Conservation (phyloP, 306 rosid species). For the Fragaria iinumae region DNA sequence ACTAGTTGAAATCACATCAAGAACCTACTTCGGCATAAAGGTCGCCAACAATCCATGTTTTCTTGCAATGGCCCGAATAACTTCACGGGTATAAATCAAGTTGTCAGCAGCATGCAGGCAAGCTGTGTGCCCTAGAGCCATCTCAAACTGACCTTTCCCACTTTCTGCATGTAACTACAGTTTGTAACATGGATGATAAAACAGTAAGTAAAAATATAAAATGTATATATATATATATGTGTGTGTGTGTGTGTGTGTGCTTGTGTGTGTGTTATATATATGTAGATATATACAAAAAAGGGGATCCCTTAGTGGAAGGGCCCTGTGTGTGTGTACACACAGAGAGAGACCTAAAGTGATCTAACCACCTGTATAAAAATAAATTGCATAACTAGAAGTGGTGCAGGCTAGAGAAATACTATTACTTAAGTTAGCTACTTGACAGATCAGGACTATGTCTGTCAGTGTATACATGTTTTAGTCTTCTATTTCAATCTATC, state of each 20-base stretch:
- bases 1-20: conserved; percentile 11
- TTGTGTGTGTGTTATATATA: background rate
- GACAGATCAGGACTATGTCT: background rate
- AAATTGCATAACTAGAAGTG: background rate
- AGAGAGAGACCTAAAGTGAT: background rate
- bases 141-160: conserved; percentile 89
- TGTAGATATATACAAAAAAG: background rate
- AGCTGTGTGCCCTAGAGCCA: conserved; percentile 52
- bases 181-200: conserved; percentile 13
- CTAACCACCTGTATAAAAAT: background rate
- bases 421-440: background rate
- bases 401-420: background rate
- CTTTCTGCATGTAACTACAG: conserved; percentile 77
- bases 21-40: conserved; percentile 84
- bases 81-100: conserved; percentile 72
- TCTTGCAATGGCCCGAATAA: conserved; percentile 69
- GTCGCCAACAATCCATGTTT: conserved; percentile 81
- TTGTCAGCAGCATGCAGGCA: conserved; percentile 72
- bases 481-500: background rate
- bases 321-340: background rate
- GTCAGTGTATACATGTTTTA: background rate
- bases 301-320: background rate
- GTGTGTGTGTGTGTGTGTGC: background rate
- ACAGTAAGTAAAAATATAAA: conserved; percentile 9
- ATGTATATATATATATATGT: too few species aligned